Evolutionary conservation across 2,329 filamentous ascomycete species (phyloP).

Genomic region (Diaporthe destruens): DNA sequence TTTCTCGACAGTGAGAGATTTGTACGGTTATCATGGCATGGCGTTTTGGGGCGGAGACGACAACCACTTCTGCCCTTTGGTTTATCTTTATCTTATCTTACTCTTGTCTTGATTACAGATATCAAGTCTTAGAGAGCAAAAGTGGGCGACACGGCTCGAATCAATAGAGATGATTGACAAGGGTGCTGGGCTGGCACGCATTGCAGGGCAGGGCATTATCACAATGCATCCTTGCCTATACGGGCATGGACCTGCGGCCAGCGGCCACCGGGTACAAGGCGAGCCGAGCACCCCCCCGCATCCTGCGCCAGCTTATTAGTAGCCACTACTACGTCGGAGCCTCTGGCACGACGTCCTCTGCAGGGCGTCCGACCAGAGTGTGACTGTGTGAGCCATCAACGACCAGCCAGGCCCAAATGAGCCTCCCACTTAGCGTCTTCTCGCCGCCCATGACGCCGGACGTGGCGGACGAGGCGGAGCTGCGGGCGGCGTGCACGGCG

Average conservation of each 20-base stretch:
- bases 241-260: not conserved
- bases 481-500: conserved; percentile 9
- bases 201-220: conserved; percentile 27
- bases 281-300: conserved; percentile 16
- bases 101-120: conserved; percentile 9
- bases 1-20: not conserved
- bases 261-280: conserved; percentile 11
- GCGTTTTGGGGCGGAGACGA: conserved; percentile 26
- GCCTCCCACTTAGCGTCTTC: conserved; percentile 23
- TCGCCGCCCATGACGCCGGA: conserved; percentile 10
- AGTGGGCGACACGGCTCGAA: conserved; percentile 14
- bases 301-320: conserved; percentile 25
- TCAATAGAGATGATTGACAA: conserved; percentile 33
- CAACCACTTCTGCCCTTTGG: conserved; percentile 2
- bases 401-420: not conserved
- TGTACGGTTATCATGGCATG: conserved; percentile 37
- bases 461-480: conserved; percentile 1
- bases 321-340: not conserved
- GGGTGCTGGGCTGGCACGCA: conserved; percentile 15
- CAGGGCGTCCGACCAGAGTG: not conserved
- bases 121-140: conserved; percentile 20
- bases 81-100: not conserved
- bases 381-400: not conserved
- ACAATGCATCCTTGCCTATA: conserved; percentile 21
- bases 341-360: not conserved